Evolutionary conservation across 1,284 basidiomycete genomes (phyloP).

Genomic region (Microbotryomycetes sp.): DNA sequence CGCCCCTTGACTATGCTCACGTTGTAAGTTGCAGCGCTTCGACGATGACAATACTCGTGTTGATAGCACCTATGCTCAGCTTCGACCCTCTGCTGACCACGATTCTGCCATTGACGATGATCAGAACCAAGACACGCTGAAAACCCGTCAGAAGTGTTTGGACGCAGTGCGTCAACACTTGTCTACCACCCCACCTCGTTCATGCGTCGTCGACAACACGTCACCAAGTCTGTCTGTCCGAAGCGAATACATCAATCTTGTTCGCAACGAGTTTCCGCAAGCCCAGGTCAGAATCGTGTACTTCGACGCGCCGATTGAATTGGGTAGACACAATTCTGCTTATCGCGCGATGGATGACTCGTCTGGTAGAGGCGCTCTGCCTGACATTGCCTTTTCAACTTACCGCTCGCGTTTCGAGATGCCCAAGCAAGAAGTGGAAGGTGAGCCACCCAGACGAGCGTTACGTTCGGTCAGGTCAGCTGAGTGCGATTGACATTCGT

Average conservation of each 20-base stretch:
- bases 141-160: slow-evolving; percentile 66
- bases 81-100: background rate
- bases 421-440: slow-evolving; percentile 11
- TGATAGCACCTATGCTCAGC: background rate
- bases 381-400: slow-evolving; percentile 10
- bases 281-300: slow-evolving; percentile 48
- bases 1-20: slow-evolving; percentile 62
- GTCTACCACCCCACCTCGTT: slow-evolving; percentile 50
- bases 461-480: slow-evolving; percentile 44
- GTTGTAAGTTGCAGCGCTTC: slow-evolving; percentile 50
- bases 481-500: slow-evolving; percentile 54
- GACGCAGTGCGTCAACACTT: slow-evolving; percentile 57
- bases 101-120: background rate
- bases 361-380: slow-evolving; percentile 54
- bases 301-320: slow-evolving; percentile 63
- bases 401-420: slow-evolving; percentile 9
- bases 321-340: slow-evolving; percentile 61
- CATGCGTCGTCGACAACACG: slow-evolving; percentile 81
- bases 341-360: slow-evolving; percentile 11
- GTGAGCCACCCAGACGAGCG: no score
- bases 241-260: slow-evolving; percentile 60
- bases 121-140: slow-evolving; percentile 71
- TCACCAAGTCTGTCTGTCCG: slow-evolving; percentile 67
- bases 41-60: no score
- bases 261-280: slow-evolving; percentile 45